Conservation (phyloP, 257 asterid species). For the Solanum virginianum region DNA sequence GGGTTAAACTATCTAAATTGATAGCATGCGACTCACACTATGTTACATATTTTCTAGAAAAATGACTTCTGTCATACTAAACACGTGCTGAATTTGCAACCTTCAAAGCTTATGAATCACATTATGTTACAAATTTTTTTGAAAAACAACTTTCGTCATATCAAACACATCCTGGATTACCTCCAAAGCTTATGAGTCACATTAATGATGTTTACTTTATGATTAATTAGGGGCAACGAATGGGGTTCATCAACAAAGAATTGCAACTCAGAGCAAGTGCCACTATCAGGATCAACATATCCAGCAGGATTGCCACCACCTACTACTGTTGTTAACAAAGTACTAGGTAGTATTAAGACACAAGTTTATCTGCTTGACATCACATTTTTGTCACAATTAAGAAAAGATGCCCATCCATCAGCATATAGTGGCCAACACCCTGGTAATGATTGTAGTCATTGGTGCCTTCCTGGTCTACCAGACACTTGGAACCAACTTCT, state of each 20-base stretch:
- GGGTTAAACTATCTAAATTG: no score
- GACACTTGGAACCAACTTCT: slow-evolving; percentile 16
- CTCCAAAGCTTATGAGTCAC: not conserved
- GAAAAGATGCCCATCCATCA: slow-evolving; percentile 12
- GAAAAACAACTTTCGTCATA: not conserved
- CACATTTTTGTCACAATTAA: slow-evolving; percentile 6
- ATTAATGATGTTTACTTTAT: not conserved
- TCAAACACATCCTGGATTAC: not conserved
- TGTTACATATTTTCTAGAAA: not conserved
- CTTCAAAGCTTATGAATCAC: not conserved
- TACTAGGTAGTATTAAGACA: not conserved
- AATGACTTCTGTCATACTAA: not conserved
- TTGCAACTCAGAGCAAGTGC: slow-evolving; percentile 6
- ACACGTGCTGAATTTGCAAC: no score
- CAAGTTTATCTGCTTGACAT: slow-evolving; percentile 4
- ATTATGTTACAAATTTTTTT: no score
- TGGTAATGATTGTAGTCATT: slow-evolving; percentile 11
- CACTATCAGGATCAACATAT: slow-evolving; percentile 5
- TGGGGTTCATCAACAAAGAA: slow-evolving; percentile 8
- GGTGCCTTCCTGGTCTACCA: slow-evolving; percentile 17
- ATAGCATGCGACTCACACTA: not conserved
- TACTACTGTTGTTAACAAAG: slow-evolving; percentile 1
- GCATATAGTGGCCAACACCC: slow-evolving; percentile 7
- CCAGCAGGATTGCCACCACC: slow-evolving; percentile 8
- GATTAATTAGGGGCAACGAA: slow-evolving; percentile 4